phyloP scores from a whole-genome alignment of 139 green algal genomes.

The Eudorina sp. region DNA sequence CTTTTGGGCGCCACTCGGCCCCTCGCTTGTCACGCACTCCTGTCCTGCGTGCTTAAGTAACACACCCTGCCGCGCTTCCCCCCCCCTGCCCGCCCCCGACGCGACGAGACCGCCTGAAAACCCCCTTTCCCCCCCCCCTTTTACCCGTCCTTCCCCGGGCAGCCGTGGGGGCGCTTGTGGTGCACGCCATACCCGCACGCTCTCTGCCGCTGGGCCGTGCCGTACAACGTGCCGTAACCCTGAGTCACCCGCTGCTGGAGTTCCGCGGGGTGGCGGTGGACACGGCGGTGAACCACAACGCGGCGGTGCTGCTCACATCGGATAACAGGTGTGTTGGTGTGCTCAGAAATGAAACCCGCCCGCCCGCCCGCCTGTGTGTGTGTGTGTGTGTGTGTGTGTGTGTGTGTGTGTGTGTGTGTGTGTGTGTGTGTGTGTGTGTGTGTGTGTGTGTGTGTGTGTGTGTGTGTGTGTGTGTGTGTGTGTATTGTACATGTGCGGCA shows the following conservation, averaged over 20 bases:
- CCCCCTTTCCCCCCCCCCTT: neutral
- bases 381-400: too few relatives aligned
- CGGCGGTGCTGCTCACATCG: constrained; percentile 2
- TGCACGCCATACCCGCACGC: neutral
- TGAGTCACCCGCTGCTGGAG: constrained; percentile 19
- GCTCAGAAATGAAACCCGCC: too few relatives aligned
- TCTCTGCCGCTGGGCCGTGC: constrained; percentile 15
- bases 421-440: too few relatives aligned
- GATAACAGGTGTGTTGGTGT: constrained; percentile 41
- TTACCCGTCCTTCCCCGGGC: neutral
- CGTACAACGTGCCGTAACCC: neutral
- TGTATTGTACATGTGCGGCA: too few relatives aligned
- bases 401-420: too few relatives aligned
- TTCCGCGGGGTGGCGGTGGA: constrained; percentile 25
- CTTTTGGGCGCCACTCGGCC: too few relatives aligned
- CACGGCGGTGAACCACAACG: constrained; percentile 18
- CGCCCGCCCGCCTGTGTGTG: too few relatives aligned
- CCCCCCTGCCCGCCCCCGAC: neutral
- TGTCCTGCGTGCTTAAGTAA: too few relatives aligned
- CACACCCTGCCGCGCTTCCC: neutral
- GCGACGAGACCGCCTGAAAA: too few relatives aligned
- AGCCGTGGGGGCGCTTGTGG: constrained; percentile 6
- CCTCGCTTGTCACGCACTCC: too few relatives aligned
- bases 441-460: too few relatives aligned
- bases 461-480: too few relatives aligned